Base-by-base conservation (phyloP, 1,139 yeast species). In the Zygotorulaspora mrakii region DNA sequence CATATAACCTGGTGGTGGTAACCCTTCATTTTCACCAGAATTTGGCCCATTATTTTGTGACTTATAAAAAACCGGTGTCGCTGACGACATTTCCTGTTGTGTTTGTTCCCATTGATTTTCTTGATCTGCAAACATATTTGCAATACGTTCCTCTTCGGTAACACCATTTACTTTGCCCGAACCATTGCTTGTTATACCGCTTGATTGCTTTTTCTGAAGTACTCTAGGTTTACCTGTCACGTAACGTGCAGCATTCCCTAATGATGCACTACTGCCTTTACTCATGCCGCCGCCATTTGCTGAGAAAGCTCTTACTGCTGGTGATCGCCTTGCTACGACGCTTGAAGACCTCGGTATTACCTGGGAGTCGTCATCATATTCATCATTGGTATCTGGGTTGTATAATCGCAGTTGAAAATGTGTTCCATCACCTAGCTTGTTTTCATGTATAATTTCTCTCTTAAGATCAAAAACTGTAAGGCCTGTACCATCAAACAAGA, bases 401-500 rank as follows among this genome's bases (percentile, higher is more conserved):
- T 77, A 84, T 25, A 94, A 61, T 39, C 76, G 67, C 36, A 91
- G 67, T 59, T 86, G 94, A 57, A 89, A 87, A 57, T 87, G 96
- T 3, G 82, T 76, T 1, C 96, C 94, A 43, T 81, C 79, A 3
- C 91, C 89, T 16, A 91, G 68, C 54, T 80, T 85, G 64, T 89
- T 91, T 35, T 82, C 87, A 21, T 73, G 64, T 36, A 94, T 82
- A 43, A 91, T 88, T 55, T 91, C 97, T 49, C 91, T 78, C 65
- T 94, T 94, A 48, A 91, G 69, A 60, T 91, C 98, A 67, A 89
- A 91, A 9, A 89, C 95, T 8, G 95, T 85, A 40, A 94, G 79
- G 23, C 97, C 96, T 0, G 97, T 89, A 20, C 98, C 98, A 63
- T 94, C 98, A 61, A 91, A 94, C 38, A 82, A 76, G 33, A 91